Conservation (phyloP, 2,329 filamentous ascomycete species). For the Cercospora canescens region DNA sequence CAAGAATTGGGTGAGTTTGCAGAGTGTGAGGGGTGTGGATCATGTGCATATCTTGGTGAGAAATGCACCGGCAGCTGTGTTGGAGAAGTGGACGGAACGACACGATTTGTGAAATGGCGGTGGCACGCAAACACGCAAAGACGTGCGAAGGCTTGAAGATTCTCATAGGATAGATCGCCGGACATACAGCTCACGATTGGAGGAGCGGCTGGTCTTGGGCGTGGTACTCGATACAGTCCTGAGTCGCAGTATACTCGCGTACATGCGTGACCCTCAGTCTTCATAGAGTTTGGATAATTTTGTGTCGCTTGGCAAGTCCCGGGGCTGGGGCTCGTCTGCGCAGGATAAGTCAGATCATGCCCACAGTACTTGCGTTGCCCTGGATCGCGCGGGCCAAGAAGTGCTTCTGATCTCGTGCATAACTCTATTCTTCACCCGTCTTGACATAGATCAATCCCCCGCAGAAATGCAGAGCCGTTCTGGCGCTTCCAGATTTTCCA, state of each 20-base stretch:
- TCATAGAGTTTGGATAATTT: background rate
- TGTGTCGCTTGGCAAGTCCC: background rate
- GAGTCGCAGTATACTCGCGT: background rate
- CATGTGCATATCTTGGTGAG: slow-evolving; percentile 58
- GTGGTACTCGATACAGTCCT: background rate
- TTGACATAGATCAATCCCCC: background rate
- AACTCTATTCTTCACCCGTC: background rate
- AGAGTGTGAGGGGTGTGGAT: slow-evolving; percentile 60
- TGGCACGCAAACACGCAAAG: background rate
- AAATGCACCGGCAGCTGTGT: slow-evolving; percentile 43
- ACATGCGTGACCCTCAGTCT: too few species aligned
- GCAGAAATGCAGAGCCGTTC: background rate
- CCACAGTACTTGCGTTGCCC: background rate
- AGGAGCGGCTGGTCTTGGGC: background rate
- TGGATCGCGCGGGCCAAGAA: background rate
- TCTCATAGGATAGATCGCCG: too few species aligned
- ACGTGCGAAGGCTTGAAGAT: too few species aligned
- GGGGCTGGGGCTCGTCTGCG: background rate
- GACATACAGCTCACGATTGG: background rate
- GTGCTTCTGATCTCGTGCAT: background rate
- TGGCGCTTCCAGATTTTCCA: too few species aligned
- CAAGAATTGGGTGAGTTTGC: slow-evolving; percentile 63
- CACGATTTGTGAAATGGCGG: slow-evolving; percentile 22
- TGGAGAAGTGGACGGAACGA: slow-evolving; percentile 33
- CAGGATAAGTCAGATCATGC: too few species aligned